Base-by-base conservation (phyloP, 306 rosid genomes). In the Luffa acutangula region DNA sequence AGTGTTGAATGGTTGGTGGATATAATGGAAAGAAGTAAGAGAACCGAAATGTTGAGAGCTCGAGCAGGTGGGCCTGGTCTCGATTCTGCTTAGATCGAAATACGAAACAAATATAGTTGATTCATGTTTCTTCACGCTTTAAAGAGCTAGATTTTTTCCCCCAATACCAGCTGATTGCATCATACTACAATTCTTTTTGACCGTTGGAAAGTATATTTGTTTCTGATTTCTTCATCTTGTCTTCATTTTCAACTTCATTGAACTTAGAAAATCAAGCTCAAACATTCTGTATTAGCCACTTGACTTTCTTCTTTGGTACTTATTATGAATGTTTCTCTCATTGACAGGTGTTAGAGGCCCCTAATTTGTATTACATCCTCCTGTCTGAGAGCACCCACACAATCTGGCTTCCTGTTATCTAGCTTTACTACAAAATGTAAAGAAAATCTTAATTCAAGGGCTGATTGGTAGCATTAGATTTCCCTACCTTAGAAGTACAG, bases 11-110 rank as follows among this genome's bases (percentile, higher is more conserved):
- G 99, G 98, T 79, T 96, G 86, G 99, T 93, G 85, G 94, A 91
- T 81, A 91, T 87, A 70, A 96, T 96, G 99, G 98, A 88, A 83
- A 89, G 96, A 85, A 96, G 99, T 89, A 96, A 91, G 91, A 93
- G 99, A 88, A 91, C 98, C 58, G 97, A 96, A 84, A 93, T 71
- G 82, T 89, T 96, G 86, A 82, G 92, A 87, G 89, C 66, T 75
- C 97, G 99, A 51, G 94, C 93, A 20, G 92, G 97, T 59, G 84
- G 85, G 78, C 82, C 80, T 54, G 93, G 96, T 80, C 80, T 86
- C 9, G 88, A 88, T 80, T 53, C 96, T 73, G 80, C 82, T 62
- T 92, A 88, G 84, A 73, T 70, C 76, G 49, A 14, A 41, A 75
- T 73, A 31, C 15, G 45, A 53, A 77, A 20, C 73, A 77, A 60